phyloP scores from a whole-genome alignment of 2,329 filamentous ascomycete genomes.

The Dactylellina haptotyla region DNA sequence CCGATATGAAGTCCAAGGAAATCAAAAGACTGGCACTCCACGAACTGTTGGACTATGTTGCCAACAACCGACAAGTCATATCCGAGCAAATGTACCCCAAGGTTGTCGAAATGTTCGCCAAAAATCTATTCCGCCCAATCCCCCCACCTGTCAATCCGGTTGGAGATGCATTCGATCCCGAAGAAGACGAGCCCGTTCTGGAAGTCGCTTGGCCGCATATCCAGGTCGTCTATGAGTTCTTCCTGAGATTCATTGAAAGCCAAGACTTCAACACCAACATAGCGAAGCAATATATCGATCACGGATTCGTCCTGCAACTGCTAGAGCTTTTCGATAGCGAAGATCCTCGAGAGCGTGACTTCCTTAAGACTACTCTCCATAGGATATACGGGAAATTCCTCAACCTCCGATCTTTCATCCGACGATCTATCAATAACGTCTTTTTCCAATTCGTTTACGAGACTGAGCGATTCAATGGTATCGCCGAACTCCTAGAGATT shows the following conservation, averaged over 20 bases:
- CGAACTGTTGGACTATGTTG: slow-evolving; percentile 95
- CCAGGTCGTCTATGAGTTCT: slow-evolving; percentile 99
- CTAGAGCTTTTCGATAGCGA: slow-evolving; percentile 99
- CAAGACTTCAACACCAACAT: slow-evolving; percentile 99
- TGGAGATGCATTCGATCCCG: slow-evolving; percentile 96
- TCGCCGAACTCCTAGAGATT: slow-evolving; percentile 95
- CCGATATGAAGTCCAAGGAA: slow-evolving; percentile 99
- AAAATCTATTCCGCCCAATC: slow-evolving; percentile 97
- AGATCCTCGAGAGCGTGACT: slow-evolving; percentile 94
- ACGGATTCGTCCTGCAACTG: slow-evolving; percentile 91
- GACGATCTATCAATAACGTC: slow-evolving; percentile 98
- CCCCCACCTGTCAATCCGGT: slow-evolving; percentile 97
- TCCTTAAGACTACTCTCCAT: slow-evolving; percentile 96
- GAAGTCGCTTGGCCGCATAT: slow-evolving; percentile 99
- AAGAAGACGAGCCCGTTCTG: slow-evolving; percentile 96
- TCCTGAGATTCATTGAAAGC: slow-evolving; percentile 97
- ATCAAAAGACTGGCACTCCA: slow-evolving; percentile 97
- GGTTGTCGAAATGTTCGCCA: slow-evolving; percentile 98
- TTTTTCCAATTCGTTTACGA: slow-evolving; percentile 99
- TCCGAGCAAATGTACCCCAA: slow-evolving; percentile 98
- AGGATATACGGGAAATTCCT: slow-evolving; percentile 99
- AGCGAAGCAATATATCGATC: slow-evolving; percentile 97
- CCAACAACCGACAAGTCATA: slow-evolving; percentile 97
- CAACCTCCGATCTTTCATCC: slow-evolving; percentile 95
- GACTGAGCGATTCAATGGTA: slow-evolving; percentile 97